These are phyloP conservation scores for Aspergillus sp. DNA, from an alignment of 2,329 filamentous ascomycete genomes.

Conservation along the genomic window DNA sequence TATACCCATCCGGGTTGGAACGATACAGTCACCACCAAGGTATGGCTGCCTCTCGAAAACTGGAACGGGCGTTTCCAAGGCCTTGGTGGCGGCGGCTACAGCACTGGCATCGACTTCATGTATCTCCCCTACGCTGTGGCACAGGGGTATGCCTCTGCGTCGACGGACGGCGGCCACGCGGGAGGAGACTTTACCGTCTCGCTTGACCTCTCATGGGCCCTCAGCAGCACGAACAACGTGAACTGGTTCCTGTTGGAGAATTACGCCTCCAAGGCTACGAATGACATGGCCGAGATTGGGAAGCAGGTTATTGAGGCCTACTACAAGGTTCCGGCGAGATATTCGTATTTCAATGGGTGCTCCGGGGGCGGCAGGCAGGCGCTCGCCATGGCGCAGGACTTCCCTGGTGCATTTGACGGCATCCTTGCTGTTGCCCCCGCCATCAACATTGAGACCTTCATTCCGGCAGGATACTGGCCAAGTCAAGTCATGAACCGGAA, in stretches of 20 bases:
- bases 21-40: slow-evolving; percentile 37
- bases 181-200: not conserved
- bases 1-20: slow-evolving; percentile 45
- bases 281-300: slow-evolving; percentile 42
- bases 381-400: slow-evolving; percentile 51
- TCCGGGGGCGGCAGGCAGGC: slow-evolving; percentile 30
- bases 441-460: too few relatives aligned
- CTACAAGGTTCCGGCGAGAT: slow-evolving; percentile 31
- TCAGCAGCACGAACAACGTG: slow-evolving; percentile 7
- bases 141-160: slow-evolving; percentile 8
- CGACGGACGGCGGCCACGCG: slow-evolving; percentile 17
- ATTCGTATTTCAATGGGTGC: slow-evolving; percentile 30
- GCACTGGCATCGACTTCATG: slow-evolving; percentile 17
- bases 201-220: not conserved
- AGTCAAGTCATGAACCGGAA: too few relatives aligned
- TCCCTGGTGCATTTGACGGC: slow-evolving; percentile 62
- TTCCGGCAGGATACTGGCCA: too few relatives aligned
- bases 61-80: slow-evolving; percentile 47
- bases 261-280: slow-evolving; percentile 37
- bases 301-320: slow-evolving; percentile 30
- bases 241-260: slow-evolving; percentile 37
- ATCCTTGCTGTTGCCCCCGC: slow-evolving; percentile 53
- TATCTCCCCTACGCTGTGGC: slow-evolving; percentile 6
- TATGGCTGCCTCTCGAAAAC: slow-evolving; percentile 40
- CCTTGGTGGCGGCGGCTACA: slow-evolving; percentile 45